Percentiles rank a stretch among this genome's conserved stretches.
phyloP scores from a whole-genome alignment of 2,329 filamentous ascomycete species.

The Pseudomassariella vexata region DNA sequence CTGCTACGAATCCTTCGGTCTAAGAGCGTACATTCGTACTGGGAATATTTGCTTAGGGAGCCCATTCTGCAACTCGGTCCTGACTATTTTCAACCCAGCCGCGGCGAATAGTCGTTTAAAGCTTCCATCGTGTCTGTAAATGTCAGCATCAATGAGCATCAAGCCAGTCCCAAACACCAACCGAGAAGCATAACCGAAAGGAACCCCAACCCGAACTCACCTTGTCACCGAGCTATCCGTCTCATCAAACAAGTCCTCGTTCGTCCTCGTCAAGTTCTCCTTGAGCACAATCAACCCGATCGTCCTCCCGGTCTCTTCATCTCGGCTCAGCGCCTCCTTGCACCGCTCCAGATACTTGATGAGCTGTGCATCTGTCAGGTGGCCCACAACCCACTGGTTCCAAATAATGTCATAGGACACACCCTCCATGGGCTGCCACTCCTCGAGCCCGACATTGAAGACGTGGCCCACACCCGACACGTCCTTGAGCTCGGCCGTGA shows the following conservation, averaged over 20 bases:
- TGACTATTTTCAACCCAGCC: conserved; percentile 62
- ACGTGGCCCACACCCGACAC: conserved; percentile 56
- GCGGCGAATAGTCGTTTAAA: conserved; percentile 64
- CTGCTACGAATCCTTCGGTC: too few relatives aligned
- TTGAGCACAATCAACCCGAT: conserved; percentile 77
- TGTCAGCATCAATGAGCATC: too few relatives aligned
- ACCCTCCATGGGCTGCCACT: conserved; percentile 49
- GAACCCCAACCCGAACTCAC: too few relatives aligned
- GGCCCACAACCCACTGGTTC: conserved; percentile 86
- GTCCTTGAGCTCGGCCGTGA: conserved; percentile 58
- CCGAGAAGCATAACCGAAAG: too few relatives aligned
- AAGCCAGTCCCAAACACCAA: too few relatives aligned
- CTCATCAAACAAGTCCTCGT: conserved; percentile 66
- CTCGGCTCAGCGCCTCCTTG: conserved; percentile 30
- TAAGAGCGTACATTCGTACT: conserved; percentile 73
- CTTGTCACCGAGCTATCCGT: conserved; percentile 72
- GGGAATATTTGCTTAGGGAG: conserved; percentile 54
- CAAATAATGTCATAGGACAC: conserved; percentile 72
- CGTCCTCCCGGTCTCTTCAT: conserved; percentile 29
- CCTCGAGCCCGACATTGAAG: conserved; percentile 68
- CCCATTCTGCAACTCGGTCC: conserved; percentile 61
- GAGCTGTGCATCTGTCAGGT: conserved; percentile 71
- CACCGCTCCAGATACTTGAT: conserved; percentile 61
- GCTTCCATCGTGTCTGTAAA: conserved; percentile 65
- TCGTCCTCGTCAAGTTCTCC: conserved; percentile 64